Evolutionary conservation across 148 eudicot species (phyloP).

Genomic region (Tetragonia tetragonoides): DNA sequence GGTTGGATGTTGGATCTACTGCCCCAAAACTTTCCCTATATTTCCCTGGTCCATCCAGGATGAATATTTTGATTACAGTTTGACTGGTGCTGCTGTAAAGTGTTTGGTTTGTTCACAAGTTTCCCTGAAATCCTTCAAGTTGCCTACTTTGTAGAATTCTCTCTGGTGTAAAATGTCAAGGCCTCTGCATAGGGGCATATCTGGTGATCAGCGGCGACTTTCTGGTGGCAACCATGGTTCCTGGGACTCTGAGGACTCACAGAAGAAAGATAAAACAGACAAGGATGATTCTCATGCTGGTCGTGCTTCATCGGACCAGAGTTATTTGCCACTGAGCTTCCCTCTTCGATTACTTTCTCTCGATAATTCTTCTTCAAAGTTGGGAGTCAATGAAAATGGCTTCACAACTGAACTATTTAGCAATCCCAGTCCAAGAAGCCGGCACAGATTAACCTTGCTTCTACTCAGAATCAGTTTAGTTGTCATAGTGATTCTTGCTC

Average conservation of each 20-base stretch:
- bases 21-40: conserved; percentile 3
- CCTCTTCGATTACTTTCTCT: conserved; percentile 46
- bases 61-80: background rate
- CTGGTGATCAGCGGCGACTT: conserved; percentile 54
- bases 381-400: conserved; percentile 53
- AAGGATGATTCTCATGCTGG: conserved; percentile 62
- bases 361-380: conserved; percentile 52
- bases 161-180: conserved; percentile 63
- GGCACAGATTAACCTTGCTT: conserved; percentile 53
- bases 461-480: conserved; percentile 64
- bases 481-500: conserved; percentile 60
- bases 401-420: conserved; percentile 50
- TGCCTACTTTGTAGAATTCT: conserved; percentile 24
- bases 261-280: conserved; percentile 73
- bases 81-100: background rate
- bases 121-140: conserved; percentile 8
- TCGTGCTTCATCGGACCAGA: conserved; percentile 46
- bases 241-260: conserved; percentile 62
- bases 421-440: conserved; percentile 45
- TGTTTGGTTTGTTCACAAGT: conserved; percentile 16
- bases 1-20: conserved; percentile 28
- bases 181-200: conserved; percentile 82
- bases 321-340: conserved; percentile 36
- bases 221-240: conserved; percentile 54
- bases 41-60: too few species aligned